Evolutionary conservation across 2,329 filamentous ascomycete genomes (phyloP).

Genomic region (Cytospora mali): DNA sequence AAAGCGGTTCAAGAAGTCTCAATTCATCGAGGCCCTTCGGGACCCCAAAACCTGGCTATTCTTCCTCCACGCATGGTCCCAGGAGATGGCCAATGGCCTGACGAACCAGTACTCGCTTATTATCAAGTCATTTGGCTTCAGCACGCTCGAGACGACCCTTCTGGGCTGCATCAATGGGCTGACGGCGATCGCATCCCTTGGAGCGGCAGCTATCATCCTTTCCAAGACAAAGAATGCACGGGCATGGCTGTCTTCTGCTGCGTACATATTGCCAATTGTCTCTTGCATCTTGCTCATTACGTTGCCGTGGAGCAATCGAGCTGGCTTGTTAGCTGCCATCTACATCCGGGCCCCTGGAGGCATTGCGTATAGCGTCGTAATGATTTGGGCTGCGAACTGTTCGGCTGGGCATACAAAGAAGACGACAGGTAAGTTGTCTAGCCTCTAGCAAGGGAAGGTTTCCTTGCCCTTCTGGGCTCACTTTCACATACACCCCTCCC

Average conservation of each 20-base stretch:
- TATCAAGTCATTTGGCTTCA: slow-evolving; percentile 49
- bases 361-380: slow-evolving; percentile 42
- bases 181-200: slow-evolving; percentile 20
- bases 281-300: slow-evolving; percentile 41
- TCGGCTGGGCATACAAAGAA: slow-evolving; percentile 44
- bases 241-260: slow-evolving; percentile 29
- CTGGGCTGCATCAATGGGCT: slow-evolving; percentile 29
- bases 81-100: slow-evolving; percentile 43
- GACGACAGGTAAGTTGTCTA: slow-evolving; percentile 34
- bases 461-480: no score
- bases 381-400: slow-evolving; percentile 43
- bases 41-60: slow-evolving; percentile 26
- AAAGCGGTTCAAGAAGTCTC: slow-evolving; percentile 39
- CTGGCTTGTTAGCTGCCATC: slow-evolving; percentile 41
- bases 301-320: slow-evolving; percentile 42
- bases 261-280: slow-evolving; percentile 39
- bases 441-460: no score
- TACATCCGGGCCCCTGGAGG: slow-evolving; percentile 43
- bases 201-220: slow-evolving; percentile 20
- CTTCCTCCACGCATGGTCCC: slow-evolving; percentile 26
- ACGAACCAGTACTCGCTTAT: slow-evolving; percentile 48
- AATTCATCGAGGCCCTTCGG: slow-evolving; percentile 31
- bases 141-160: slow-evolving; percentile 39
- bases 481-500: no score
- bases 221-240: slow-evolving; percentile 24